Evolutionary conservation across 352 stramenopile species (phyloP).

Genomic region (Globisporangium viniferum): DNA sequence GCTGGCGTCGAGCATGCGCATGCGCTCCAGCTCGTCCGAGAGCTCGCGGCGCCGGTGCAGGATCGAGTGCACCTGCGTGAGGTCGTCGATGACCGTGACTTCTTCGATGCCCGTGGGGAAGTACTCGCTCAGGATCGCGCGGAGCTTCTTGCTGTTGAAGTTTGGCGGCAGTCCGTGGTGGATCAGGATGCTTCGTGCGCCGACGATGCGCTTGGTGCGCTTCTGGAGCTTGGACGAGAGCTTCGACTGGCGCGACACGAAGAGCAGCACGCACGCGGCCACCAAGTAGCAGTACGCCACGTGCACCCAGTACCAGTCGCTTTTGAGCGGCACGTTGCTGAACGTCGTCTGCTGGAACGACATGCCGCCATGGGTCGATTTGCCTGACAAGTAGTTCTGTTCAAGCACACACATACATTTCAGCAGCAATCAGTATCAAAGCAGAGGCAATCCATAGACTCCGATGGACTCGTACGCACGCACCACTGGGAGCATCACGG

Average conservation of each 20-base stretch:
- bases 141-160: slow-evolving; percentile 46
- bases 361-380: slow-evolving; percentile 22
- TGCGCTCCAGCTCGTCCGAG: slow-evolving; percentile 50
- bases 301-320: slow-evolving; percentile 76
- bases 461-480: slow-evolving; percentile 20
- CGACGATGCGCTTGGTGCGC: slow-evolving; percentile 65
- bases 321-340: slow-evolving; percentile 77
- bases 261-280: slow-evolving; percentile 40
- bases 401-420: not conserved
- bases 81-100: slow-evolving; percentile 63
- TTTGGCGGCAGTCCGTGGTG: slow-evolving; percentile 48
- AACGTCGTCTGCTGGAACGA: slow-evolving; percentile 80
- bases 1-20: slow-evolving; percentile 44
- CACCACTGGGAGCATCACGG: slow-evolving; percentile 72
- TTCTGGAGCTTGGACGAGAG: slow-evolving; percentile 42
- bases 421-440: not conserved
- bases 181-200: slow-evolving; percentile 68
- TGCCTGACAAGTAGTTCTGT: slow-evolving; percentile 72
- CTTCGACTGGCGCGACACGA: slow-evolving; percentile 48
- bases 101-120: slow-evolving; percentile 49
- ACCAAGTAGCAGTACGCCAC: slow-evolving; percentile 78
- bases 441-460: not conserved
- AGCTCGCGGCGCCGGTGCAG: slow-evolving; percentile 44
- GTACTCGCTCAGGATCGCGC: slow-evolving; percentile 32
- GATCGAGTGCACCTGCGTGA: slow-evolving; percentile 54